phyloP scores from a whole-genome alignment of 306 rosid species.

The Trifolium subterraneum region DNA sequence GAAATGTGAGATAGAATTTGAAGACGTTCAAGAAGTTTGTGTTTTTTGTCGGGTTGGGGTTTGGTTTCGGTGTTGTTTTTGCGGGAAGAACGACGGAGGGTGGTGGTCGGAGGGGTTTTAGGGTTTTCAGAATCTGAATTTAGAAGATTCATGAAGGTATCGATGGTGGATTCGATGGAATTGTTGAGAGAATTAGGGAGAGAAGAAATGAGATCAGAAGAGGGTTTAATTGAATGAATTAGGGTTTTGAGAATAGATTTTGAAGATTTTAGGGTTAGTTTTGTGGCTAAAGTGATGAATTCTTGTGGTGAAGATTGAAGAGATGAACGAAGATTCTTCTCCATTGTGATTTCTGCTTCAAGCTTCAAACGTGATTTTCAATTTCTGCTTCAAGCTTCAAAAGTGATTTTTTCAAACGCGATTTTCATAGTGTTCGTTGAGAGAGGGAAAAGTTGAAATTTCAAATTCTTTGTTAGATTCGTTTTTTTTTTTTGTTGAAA shows the following conservation, averaged over 20 bases:
- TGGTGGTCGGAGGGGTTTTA: constrained; percentile 66
- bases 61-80: constrained; percentile 35
- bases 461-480: no score
- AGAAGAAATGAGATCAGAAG: constrained; percentile 61
- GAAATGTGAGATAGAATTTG: constrained; percentile 54
- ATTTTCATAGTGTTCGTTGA: no score
- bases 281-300: constrained; percentile 61
- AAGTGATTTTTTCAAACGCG: background rate
- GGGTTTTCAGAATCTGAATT: constrained; percentile 43
- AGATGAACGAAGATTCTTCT: constrained; percentile 77
- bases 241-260: constrained; percentile 70
- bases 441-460: no score
- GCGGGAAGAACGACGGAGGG: constrained; percentile 71
- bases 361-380: background rate
- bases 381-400: background rate
- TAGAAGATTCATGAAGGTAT: constrained; percentile 51
- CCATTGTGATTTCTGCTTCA: constrained; percentile 46
- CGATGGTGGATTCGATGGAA: constrained; percentile 56
- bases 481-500: no score
- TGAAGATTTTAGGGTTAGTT: constrained; percentile 63
- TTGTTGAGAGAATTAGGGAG: constrained; percentile 66
- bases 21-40: constrained; percentile 49
- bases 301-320: constrained; percentile 69
- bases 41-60: constrained; percentile 33
- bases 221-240: constrained; percentile 63